These are phyloP conservation scores for Pyricularia pennisetigena DNA, from an alignment of 2,329 filamentous ascomycete species.

Conservation along the genomic window DNA sequence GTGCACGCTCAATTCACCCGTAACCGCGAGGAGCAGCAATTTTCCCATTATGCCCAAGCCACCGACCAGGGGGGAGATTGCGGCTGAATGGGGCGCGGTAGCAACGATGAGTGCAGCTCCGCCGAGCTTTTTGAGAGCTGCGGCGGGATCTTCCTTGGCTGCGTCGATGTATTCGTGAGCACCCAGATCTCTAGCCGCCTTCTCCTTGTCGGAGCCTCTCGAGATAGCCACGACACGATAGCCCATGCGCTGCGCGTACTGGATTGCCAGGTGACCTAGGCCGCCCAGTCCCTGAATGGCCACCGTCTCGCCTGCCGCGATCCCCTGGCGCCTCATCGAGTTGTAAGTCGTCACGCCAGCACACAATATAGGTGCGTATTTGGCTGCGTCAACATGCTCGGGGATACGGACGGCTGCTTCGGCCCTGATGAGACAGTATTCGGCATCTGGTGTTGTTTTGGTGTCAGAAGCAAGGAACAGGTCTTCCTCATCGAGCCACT, in stretches of 20 bases:
- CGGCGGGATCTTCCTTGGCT: constrained; percentile 36
- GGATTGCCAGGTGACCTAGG: constrained; percentile 67
- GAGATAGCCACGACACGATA: constrained; percentile 58
- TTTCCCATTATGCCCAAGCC: constrained; percentile 47
- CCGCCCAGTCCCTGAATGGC: constrained; percentile 64
- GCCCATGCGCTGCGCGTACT: constrained; percentile 68
- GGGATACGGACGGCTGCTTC: constrained; percentile 53
- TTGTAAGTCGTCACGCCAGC: constrained; percentile 58
- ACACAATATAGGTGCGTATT: constrained; percentile 51
- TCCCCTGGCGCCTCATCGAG: constrained; percentile 40
- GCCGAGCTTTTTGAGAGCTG: constrained; percentile 39
- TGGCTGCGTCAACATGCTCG: constrained; percentile 35
- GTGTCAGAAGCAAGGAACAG: background rate
- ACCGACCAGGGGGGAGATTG: constrained; percentile 40
- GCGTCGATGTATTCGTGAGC: constrained; percentile 52
- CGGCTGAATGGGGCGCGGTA: constrained; percentile 50
- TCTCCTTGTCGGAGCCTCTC: constrained; percentile 55
- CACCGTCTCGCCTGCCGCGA: constrained; percentile 42
- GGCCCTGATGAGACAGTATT: constrained; percentile 50
- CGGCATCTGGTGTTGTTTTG: constrained; percentile 26
- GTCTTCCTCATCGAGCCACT: background rate
- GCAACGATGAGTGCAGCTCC: constrained; percentile 52
- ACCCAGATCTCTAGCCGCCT: constrained; percentile 55
- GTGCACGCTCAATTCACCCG: constrained; percentile 34
- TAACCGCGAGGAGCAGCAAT: constrained; percentile 47